These are phyloP conservation scores for Rhypophila decipiens DNA, from an alignment of 495 filamentous ascomycete species.

Conservation along the genomic window DNA sequence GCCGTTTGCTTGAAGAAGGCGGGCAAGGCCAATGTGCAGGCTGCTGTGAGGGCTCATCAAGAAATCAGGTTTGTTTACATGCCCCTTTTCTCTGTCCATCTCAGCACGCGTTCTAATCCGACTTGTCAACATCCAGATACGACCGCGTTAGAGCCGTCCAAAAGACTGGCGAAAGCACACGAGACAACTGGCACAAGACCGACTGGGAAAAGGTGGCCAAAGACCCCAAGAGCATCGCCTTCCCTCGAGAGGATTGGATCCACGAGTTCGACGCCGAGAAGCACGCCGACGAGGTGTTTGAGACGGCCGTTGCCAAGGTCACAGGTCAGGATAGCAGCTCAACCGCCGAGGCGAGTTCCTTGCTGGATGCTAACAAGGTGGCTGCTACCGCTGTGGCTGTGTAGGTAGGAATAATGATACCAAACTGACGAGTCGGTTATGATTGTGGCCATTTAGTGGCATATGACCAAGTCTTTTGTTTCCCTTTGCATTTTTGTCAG, in stretches of 20 bases:
- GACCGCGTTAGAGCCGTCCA: constrained; percentile 41
- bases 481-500: too few species aligned
- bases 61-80: constrained; percentile 32
- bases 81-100: background rate
- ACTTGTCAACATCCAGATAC: constrained; percentile 25
- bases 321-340: constrained; percentile 6
- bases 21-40: constrained; percentile 44
- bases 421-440: too few species aligned
- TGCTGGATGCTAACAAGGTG: too few species aligned
- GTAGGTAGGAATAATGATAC: too few species aligned
- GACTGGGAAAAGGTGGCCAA: constrained; percentile 47
- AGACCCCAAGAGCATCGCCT: constrained; percentile 45
- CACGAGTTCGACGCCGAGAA: constrained; percentile 49
- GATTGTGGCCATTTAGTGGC: too few species aligned
- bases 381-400: too few species aligned
- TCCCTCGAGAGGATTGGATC: constrained; percentile 54
- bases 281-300: constrained; percentile 48
- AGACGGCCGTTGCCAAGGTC: constrained; percentile 27
- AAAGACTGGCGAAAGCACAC: constrained; percentile 48
- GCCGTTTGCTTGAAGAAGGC: constrained; percentile 51
- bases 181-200: constrained; percentile 52
- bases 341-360: too few species aligned
- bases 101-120: background rate
- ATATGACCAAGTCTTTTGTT: too few species aligned
- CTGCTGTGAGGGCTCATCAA: constrained; percentile 42